These are phyloP conservation scores for Schwanniomyces etchellsii DNA, from an alignment of 1,139 yeast genomes.

Conservation along the genomic window DNA sequence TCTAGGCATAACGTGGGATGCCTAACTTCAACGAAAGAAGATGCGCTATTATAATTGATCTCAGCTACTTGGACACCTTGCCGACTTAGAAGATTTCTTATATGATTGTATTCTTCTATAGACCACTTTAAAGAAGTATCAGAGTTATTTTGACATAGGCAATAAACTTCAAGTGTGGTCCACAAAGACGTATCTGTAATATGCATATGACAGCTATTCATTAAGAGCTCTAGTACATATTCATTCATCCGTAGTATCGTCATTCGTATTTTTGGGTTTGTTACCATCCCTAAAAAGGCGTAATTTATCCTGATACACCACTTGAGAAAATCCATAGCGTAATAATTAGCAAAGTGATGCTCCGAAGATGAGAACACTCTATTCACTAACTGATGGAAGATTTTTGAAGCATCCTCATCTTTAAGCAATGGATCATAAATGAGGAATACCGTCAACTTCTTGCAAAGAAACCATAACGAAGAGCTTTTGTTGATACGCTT, in stretches of 20 bases:
- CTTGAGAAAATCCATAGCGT: conserved; percentile 27
- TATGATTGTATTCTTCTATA: conserved; percentile 14
- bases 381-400: conserved; percentile 7
- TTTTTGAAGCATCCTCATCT: not conserved
- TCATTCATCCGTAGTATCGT: conserved; percentile 2
- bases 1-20: not conserved
- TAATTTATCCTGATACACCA: conserved; percentile 22
- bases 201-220: conserved; percentile 13
- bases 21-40: not conserved
- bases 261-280: not conserved
- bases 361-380: conserved; percentile 26
- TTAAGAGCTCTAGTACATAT: conserved; percentile 6
- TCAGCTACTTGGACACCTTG: not conserved
- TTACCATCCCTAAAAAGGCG: conserved; percentile 1
- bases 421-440: conserved; percentile 7
- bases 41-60: not conserved
- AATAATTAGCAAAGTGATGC: conserved; percentile 38
- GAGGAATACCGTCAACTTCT: conserved; percentile 20
- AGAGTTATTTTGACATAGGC: not conserved
- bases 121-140: conserved; percentile 20
- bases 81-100: not conserved
- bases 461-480: conserved; percentile 33
- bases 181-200: conserved; percentile 34
- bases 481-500: conserved; percentile 39
- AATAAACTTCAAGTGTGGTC: conserved; percentile 11